Evolutionary conservation across 2,329 filamentous ascomycete genomes (phyloP), one percentile per base, ranked within the genome.

Genomic region (Fusarium armeniacum): DNA sequence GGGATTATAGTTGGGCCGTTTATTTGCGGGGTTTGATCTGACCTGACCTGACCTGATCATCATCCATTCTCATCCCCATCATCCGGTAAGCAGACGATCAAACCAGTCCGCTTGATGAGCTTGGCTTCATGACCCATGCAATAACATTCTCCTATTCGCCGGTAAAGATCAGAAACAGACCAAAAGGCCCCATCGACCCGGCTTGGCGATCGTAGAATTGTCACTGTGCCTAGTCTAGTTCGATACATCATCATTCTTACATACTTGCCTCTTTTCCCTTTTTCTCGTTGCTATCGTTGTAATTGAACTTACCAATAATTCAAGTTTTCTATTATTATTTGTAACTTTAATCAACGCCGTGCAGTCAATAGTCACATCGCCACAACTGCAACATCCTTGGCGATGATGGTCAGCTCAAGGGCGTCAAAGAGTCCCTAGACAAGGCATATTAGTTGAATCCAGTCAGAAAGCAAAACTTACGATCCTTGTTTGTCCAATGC

Each of bases 341-440:
- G 35, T 26, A 38, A 44, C 20, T 36, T 26, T 49, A 45, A 47
- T 65, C 15, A 33, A 20, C 46, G 26, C 47, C 54, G 16, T 49
- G 30, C 46, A 54, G 32, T 18, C 15, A 35, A 52, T 60, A 33
- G 40, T 47, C 3, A 13, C 43, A 11, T 32, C 26, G 62, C 62
- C 63, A 66, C 63, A 67, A 66, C 63, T 62, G 63, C 8, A 33
- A 13, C 6, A 62, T 56, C 55, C 63, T 62, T 66, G 62, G 47
- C 53, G 40, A 24, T 58, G 47, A 10, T 33, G 24, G 28, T 65
- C 61, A 65, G 61, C 62, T 59, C 40, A 59, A 43, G 30, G 6
- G 15, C 12, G 24, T 18, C 28, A 22, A 43, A 10, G 24, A 44
- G 59, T 41, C 15, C 26, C 18, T n/a, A 7, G 16, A 40, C 22